Conservation (phyloP, 2,329 filamentous ascomycete species). For the Ophiocordyceps australis region DNA sequence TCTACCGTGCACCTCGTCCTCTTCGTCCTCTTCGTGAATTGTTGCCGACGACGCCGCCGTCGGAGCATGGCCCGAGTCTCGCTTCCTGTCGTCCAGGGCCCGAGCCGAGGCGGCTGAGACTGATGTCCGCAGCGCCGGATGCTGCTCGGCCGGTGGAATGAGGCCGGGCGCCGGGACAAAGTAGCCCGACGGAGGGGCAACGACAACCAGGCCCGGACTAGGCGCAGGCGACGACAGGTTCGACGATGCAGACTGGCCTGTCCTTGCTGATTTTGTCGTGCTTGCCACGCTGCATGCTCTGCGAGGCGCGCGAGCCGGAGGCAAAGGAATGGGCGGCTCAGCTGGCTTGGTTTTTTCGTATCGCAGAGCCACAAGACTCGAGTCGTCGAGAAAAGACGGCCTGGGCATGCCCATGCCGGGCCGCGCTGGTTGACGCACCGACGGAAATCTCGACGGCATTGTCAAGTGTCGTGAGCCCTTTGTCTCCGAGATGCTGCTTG, state of each 20-base stretch:
- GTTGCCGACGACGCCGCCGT: slow-evolving; percentile 13
- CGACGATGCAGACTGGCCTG: slow-evolving; percentile 5
- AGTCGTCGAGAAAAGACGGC: slow-evolving; percentile 25
- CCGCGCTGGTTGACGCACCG: slow-evolving; percentile 21
- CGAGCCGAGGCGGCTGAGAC: slow-evolving; percentile 7
- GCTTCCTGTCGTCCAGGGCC: slow-evolving; percentile 24
- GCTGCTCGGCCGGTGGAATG: slow-evolving; percentile 29
- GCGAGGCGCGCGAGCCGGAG: slow-evolving; percentile 16
- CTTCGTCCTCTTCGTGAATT: slow-evolving; percentile 21
- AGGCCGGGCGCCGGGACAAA: slow-evolving; percentile 14
- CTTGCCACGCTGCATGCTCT: slow-evolving; percentile 4
- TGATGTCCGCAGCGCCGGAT: slow-evolving; percentile 27
- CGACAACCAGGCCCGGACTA: slow-evolving; percentile 11
- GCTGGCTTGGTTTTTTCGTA: slow-evolving; percentile 43
- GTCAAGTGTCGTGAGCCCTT: no score
- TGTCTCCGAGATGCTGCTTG: no score
- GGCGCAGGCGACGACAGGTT: slow-evolving; percentile 7
- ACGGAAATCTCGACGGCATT: slow-evolving; percentile 22
- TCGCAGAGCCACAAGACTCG: slow-evolving; percentile 31
- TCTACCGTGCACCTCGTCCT: slow-evolving; percentile 8
- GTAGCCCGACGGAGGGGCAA: slow-evolving; percentile 9
- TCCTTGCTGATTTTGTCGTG: slow-evolving; percentile 7
- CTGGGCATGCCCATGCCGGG: slow-evolving; percentile 14
- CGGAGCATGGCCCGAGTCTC: slow-evolving; percentile 35
- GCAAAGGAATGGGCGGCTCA: slow-evolving; percentile 35